These are phyloP conservation scores for Papiliotrema nemorosa DNA, from an alignment of 1,284 basidiomycete genomes.

Conservation along the genomic window DNA sequence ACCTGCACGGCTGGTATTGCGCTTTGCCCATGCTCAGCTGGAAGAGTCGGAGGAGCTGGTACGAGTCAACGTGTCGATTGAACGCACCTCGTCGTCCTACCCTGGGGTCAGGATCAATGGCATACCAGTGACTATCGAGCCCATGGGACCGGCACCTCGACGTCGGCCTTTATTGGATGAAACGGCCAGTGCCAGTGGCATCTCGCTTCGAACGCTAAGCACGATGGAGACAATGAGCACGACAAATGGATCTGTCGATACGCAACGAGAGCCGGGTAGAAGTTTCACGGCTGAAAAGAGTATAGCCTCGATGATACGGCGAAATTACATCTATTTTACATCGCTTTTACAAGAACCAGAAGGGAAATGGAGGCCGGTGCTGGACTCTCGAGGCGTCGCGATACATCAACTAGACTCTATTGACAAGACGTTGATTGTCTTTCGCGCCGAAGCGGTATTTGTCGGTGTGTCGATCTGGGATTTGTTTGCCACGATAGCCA, in stretches of 20 bases:
- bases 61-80: conserved; percentile 72
- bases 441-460: conserved; percentile 94
- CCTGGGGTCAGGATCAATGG: conserved; percentile 73
- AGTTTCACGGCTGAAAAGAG: conserved; percentile 67
- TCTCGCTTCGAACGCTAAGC: conserved; percentile 36
- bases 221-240: conserved; percentile 20
- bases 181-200: conserved; percentile 38
- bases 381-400: conserved; percentile 82
- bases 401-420: conserved; percentile 96
- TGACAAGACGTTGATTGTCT: conserved; percentile 94
- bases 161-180: conserved; percentile 35
- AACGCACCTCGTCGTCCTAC: conserved; percentile 59
- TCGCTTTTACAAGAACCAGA: conserved; percentile 96
- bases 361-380: conserved; percentile 86
- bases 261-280: conserved; percentile 50
- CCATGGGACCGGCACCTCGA: conserved; percentile 22
- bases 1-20: conserved; percentile 63
- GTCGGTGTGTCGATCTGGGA: conserved; percentile 97
- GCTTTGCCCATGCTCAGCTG: conserved; percentile 66
- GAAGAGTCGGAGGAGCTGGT: conserved; percentile 60
- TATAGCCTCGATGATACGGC: conserved; percentile 74
- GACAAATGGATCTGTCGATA: conserved; percentile 12
- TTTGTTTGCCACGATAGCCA: conserved; percentile 80
- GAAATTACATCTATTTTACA: conserved; percentile 98
- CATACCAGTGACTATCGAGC: conserved; percentile 64